Evolutionary conservation across 1,284 basidiomycete genomes (phyloP).

Genomic region (Vanrija sp.): DNA sequence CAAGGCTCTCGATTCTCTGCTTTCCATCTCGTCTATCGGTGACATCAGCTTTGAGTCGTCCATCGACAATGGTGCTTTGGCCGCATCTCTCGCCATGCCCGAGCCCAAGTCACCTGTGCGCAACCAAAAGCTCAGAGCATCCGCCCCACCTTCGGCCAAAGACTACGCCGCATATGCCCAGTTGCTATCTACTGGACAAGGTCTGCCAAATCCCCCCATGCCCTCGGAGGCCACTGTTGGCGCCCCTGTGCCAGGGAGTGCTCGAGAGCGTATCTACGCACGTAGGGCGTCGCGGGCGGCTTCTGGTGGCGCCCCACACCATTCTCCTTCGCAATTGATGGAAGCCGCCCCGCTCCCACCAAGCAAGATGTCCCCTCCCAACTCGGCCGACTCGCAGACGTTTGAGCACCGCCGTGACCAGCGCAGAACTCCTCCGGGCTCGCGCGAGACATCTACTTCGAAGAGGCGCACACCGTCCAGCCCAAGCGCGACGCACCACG

Average conservation of each 20-base stretch:
- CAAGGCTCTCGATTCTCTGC: conserved; percentile 11
- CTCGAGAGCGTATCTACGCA: conserved; percentile 40
- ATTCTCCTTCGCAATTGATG: conserved; percentile 4
- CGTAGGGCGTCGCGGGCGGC: conserved; percentile 24
- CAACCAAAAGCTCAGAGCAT: conserved; percentile 12
- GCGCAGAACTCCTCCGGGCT: conserved; percentile 34
- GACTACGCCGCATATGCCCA: conserved; percentile 1
- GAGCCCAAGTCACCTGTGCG: conserved; percentile 14
- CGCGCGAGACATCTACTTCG: background rate
- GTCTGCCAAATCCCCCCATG: background rate
- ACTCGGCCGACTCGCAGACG: conserved; percentile 32
- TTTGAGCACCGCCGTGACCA: conserved; percentile 14
- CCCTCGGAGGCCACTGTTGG: background rate
- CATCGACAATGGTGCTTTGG: conserved; percentile 33
- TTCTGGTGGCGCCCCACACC: conserved; percentile 3
- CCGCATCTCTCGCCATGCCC: conserved; percentile 31
- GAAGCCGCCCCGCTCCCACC: conserved; percentile 12
- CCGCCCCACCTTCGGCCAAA: conserved; percentile 20
- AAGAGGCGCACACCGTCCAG: conserved; percentile 17
- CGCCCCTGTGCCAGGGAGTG: conserved; percentile 28
- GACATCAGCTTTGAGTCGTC: conserved; percentile 41
- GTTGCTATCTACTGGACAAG: background rate
- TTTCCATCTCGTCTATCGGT: conserved; percentile 26
- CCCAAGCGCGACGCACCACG: conserved; percentile 34
- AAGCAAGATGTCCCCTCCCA: conserved; percentile 25